Evolutionary conservation across 495 filamentous ascomycete species (phyloP).

Genomic region (Hypoxylon rickii): DNA sequence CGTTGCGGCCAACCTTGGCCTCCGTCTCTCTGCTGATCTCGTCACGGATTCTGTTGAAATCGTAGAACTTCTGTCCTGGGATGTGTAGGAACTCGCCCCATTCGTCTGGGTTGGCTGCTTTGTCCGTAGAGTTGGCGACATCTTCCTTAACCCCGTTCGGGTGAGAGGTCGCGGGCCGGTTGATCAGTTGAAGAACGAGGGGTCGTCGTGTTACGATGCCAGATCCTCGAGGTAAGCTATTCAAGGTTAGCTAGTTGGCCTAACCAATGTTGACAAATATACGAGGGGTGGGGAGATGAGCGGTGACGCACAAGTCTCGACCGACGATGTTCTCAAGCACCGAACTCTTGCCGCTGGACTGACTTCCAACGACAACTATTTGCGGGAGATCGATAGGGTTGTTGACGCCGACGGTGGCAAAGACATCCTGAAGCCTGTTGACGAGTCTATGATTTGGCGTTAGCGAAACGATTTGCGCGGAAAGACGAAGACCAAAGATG

Average conservation of each 20-base stretch:
- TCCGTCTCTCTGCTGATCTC: conserved; percentile 98
- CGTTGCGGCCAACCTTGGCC: conserved; percentile 91
- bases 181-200: conserved; percentile 97
- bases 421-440: conserved; percentile 99
- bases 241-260: conserved; percentile 12
- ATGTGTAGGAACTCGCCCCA: conserved; percentile 99
- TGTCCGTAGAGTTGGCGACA: conserved; percentile 67
- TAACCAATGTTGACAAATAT: conserved; percentile 5
- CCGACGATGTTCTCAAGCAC: conserved; percentile 99
- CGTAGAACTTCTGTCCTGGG: conserved; percentile 96
- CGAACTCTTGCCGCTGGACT: conserved; percentile 99
- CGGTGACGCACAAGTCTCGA: conserved; percentile 83
- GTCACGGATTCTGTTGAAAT: conserved; percentile 99
- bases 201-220: conserved; percentile 97
- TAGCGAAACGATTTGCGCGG: conserved; percentile 23
- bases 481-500: conserved; percentile 26
- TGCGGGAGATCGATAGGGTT: conserved; percentile 99
- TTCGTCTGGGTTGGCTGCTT: conserved; percentile 88
- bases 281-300: conserved; percentile 1
- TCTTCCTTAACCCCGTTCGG: conserved; percentile 79
- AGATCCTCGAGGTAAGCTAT: conserved; percentile 92
- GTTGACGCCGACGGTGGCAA: conserved; percentile 96
- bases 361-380: conserved; percentile 97
- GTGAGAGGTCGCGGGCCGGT: conserved; percentile 65
- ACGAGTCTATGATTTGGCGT: conserved; percentile 69